Base-by-base conservation (phyloP, 2,329 filamentous ascomycete genomes). In the Tolypocladium capitatum region DNA sequence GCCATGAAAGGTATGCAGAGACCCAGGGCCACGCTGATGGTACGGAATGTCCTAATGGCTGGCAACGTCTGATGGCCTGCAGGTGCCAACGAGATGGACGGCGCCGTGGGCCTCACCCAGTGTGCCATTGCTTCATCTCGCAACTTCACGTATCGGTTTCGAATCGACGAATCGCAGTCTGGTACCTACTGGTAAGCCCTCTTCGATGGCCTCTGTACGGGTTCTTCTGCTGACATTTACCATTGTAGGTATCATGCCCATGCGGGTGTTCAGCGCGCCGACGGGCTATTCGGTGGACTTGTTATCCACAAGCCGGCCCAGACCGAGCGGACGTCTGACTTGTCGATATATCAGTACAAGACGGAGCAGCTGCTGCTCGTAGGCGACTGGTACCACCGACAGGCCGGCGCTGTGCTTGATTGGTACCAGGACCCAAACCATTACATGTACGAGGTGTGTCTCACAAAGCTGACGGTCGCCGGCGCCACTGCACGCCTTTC, bases 101-200 rank as follows among this genome's bases (percentile, higher is more conserved):
- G 83, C 3, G 73, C 81, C 2, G 65, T 71, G 0, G 76, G 74
- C 34, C 72, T 84, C 9, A 78, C 73, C 1, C 82, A 83, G 55
- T 81, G 78, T 53, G 68, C 68, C 1, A 77, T 84, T 18, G 68
- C 73, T 2, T 71, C 80, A 0, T 78, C 76, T 0, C 60, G 49
- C 32, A 73, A 66, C 0, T 68, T 79, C 40, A 72, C 64, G 2
- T 77, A 76, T 51, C 62, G 77, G 51, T 82, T 78, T 67, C 74
- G 78, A 38, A 67, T 79, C 38, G 75, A 73, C 8, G 49, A 72
- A 8, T 16, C 48, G 35, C 74, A 78, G 62, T 63, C 71, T 1
- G 78, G 77, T 16, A 76, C 76, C 8, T 80, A 75, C 56, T 81
- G 77, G 77, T 80, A 63, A 16, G 38, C 76, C 50, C 76, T 79